Base-by-base conservation (phyloP, 1,139 yeast species). In the Saccharomyces hybrid region DNA sequence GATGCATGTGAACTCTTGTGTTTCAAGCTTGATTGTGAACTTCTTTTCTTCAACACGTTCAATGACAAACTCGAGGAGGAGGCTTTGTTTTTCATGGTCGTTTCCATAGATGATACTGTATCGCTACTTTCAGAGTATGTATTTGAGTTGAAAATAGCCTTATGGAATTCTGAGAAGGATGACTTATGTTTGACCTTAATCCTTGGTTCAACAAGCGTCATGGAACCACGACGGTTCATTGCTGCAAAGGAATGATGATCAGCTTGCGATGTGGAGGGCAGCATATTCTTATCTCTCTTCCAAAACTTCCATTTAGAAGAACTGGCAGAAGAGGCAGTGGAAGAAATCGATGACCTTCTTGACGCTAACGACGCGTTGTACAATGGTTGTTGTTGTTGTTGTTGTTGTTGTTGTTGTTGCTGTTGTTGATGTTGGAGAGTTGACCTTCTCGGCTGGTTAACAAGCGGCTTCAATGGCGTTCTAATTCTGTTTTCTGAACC, bases 281-380 rank as follows among this genome's bases (percentile, higher is more conserved):
- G n/a, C n/a, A n/a, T n/a, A n/a, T n/a, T n/a, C n/a, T n/a, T n/a
- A n/a, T n/a, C n/a, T n/a, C n/a, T n/a, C n/a, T n/a, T n/a, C 73
- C 73, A 70, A 49, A 70, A 70, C 54, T 66, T 70, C 72, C 72
- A 69, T 52, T 60, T 68, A 3, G 69, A 62, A 31, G 55, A 9
- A 5, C 42, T 38, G 5, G 25, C n/a, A 4, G 42, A 38, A 38
- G 42, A 38, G 2, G 42, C 42, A 6, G 28, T 31, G 29, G 56
- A 56, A 1, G 53, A 49, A 11, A 31, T 47, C 29, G 60, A 65
- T 47, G 55, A 58, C 11, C 55, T 60, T 52, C 57, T 57, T 14
- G 59, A n/a, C n/a, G n/a, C n/a, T n/a, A n/a, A n/a, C n/a, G n/a
- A n/a, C n/a, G n/a, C n/a, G n/a, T n/a, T n/a, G n/a, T n/a, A n/a